Evolutionary conservation across 176 grass and related monocot genomes (phyloP).

Genomic region (Cenchrus americanus): DNA sequence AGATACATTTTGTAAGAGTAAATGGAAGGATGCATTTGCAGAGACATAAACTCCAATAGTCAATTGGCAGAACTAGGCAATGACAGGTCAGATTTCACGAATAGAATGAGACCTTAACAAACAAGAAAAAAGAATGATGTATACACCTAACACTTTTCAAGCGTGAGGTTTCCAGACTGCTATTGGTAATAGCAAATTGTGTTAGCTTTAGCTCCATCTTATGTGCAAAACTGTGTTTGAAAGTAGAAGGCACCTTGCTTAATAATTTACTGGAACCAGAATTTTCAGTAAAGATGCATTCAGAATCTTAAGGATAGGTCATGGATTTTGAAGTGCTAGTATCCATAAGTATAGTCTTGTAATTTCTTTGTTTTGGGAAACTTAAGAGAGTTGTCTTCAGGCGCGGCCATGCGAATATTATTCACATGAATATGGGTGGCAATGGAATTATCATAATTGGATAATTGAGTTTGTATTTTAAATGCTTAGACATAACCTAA

Average conservation of each 20-base stretch:
- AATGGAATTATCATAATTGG: background rate
- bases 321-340: background rate
- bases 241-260: background rate
- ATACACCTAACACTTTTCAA: background rate
- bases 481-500: background rate
- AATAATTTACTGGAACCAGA: background rate
- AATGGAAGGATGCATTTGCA: constrained; percentile 10
- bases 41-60: background rate
- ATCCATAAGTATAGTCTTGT: background rate
- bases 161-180: background rate
- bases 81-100: background rate
- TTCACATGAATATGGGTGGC: background rate
- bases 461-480: background rate
- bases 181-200: background rate
- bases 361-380: background rate
- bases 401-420: background rate
- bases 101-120: background rate
- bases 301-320: background rate
- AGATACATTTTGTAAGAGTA: no score
- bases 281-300: background rate
- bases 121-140: background rate
- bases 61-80: background rate
- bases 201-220: background rate
- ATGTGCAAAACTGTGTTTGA: background rate
- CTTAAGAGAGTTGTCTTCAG: background rate